Conservation (phyloP, 192 early-diverging fungal genomes). For the Funneliformis mosseae region DNA sequence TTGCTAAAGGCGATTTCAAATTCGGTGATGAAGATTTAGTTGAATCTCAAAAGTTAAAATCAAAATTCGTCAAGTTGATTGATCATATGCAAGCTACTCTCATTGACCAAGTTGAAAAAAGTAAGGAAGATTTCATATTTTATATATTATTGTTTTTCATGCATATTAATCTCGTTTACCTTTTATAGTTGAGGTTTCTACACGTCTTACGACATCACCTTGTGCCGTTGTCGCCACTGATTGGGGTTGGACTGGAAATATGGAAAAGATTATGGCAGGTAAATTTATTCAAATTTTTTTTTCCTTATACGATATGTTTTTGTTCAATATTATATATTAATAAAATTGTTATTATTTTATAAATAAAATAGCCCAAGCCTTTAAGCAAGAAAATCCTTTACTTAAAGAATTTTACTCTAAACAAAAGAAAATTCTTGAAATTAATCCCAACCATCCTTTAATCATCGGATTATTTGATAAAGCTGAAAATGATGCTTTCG, state of each 20-base stretch:
- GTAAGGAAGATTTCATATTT: background rate
- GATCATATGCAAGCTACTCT: constrained; percentile 59
- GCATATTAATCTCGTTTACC: constrained; percentile 37
- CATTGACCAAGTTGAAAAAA: constrained; percentile 54
- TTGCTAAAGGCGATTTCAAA: constrained; percentile 66
- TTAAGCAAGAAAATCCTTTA: constrained; percentile 50
- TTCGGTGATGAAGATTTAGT: constrained; percentile 59
- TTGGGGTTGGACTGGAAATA: constrained; percentile 66
- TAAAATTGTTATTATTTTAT: background rate
- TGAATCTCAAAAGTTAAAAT: constrained; percentile 52
- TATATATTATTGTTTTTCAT: background rate
- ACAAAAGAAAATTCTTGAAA: constrained; percentile 70
- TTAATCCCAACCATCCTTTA: constrained; percentile 69
- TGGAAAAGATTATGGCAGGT: constrained; percentile 60
- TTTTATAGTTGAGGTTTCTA: constrained; percentile 63
- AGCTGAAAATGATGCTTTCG: constrained; percentile 47
- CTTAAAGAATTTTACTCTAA: constrained; percentile 52
- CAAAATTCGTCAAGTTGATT: constrained; percentile 53
- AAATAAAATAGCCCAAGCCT: constrained; percentile 47
- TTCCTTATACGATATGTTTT: background rate
- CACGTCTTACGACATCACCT: constrained; percentile 76
- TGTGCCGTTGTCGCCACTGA: constrained; percentile 68
- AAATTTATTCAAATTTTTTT: background rate
- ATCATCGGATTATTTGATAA: constrained; percentile 56
- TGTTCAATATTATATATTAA: background rate